A percentile compares a stretch with the other conserved stretches of the same genome.
These are phyloP conservation scores for Pisolithus albus DNA, from an alignment of 768 basidiomycete genomes.

Conservation along the genomic window DNA sequence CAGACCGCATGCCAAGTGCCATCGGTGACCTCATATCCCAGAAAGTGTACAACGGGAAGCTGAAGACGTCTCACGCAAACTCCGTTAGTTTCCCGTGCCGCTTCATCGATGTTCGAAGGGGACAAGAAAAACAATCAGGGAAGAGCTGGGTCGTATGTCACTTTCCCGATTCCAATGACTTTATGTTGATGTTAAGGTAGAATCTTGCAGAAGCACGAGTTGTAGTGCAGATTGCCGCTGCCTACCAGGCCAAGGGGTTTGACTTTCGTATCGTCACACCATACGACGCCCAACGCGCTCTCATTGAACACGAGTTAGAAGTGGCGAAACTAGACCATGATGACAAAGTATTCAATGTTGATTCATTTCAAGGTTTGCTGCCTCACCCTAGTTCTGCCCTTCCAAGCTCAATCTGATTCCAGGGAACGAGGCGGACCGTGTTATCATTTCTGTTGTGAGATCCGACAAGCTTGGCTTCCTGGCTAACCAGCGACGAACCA, in stretches of 20 bases:
- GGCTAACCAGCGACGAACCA: no score
- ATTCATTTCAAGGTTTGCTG: conserved; percentile 60
- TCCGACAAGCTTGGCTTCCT: no score
- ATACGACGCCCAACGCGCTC: conserved; percentile 63
- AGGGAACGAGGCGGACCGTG: conserved; percentile 45
- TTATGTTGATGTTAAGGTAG: no score
- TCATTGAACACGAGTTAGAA: conserved; percentile 52
- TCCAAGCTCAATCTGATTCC: conserved; percentile 7
- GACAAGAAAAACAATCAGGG: conserved; percentile 17
- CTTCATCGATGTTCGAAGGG: conserved; percentile 34
- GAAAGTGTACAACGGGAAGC: conserved; percentile 51
- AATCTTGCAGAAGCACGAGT: no score
- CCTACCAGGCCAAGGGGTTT: no score
- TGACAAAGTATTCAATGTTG: conserved; percentile 48
- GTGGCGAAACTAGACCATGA: conserved; percentile 41
- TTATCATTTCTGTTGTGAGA: no score
- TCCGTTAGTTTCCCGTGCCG: conserved; percentile 27
- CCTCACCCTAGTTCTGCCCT: not conserved
- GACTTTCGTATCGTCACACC: conserved; percentile 67
- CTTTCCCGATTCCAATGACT: no score
- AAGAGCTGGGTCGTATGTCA: not conserved
- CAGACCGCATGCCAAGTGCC: conserved; percentile 78
- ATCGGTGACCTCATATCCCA: conserved; percentile 66
- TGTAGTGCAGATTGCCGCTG: no score
- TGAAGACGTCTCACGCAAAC: conserved; percentile 50